phyloP scores from a whole-genome alignment of 1,284 basidiomycete genomes.

The Cutaneotrichosporon sp. region DNA sequence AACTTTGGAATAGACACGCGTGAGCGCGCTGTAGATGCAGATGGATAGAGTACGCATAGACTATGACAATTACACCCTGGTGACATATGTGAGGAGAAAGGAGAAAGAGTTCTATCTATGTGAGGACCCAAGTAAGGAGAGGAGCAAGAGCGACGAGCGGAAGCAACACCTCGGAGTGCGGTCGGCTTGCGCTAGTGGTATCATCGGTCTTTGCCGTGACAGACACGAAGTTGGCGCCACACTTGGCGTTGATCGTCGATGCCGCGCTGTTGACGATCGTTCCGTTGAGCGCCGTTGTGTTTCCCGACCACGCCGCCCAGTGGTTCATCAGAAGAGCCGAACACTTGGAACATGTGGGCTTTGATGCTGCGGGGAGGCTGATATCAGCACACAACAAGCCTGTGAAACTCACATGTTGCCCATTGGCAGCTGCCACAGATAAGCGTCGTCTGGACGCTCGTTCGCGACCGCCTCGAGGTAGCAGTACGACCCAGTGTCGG shows the following conservation, averaged over 20 bases:
- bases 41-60: background rate
- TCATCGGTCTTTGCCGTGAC: constrained; percentile 3
- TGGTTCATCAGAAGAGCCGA: constrained; percentile 42
- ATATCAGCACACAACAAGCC: background rate
- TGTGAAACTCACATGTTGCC: constrained; percentile 44
- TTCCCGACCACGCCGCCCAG: constrained; percentile 27
- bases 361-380: constrained; percentile 42
- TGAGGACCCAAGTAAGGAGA: constrained; percentile 7
- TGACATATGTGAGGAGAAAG: background rate
- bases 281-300: constrained; percentile 39
- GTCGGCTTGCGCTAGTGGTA: background rate
- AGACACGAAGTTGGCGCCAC: constrained; percentile 38
- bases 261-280: constrained; percentile 38
- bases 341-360: constrained; percentile 50
- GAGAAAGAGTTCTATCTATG: constrained; percentile 3
- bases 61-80: constrained; percentile 11
- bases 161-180: background rate
- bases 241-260: constrained; percentile 38
- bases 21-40: constrained; percentile 5
- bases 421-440: constrained; percentile 46
- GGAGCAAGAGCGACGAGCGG: background rate
- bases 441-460: constrained; percentile 47
- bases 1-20: constrained; percentile 11
- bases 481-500: constrained; percentile 43
- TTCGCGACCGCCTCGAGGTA: constrained; percentile 45